phyloP scores from a whole-genome alignment of 768 basidiomycete genomes.

The Gymnopilus dilepis region DNA sequence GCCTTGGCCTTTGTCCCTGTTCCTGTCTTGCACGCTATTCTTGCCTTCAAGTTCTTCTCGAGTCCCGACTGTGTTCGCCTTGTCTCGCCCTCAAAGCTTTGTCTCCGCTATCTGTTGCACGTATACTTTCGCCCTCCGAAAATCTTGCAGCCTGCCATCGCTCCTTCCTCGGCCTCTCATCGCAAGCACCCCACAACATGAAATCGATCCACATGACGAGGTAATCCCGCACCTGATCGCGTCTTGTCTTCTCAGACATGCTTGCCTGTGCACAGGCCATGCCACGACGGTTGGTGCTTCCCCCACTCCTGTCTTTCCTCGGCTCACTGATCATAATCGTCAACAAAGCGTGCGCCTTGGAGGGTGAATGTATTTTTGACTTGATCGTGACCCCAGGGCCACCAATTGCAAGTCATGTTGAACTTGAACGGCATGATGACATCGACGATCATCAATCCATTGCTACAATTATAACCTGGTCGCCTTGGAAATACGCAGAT shows the following conservation, averaged over 20 bases:
- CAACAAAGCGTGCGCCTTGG: too few relatives aligned
- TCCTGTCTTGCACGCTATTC: too few relatives aligned
- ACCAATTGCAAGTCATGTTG: too few relatives aligned
- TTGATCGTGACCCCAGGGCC: too few relatives aligned
- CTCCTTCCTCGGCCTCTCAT: conserved; percentile 4
- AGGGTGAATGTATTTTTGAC: too few relatives aligned
- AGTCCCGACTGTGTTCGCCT: background rate
- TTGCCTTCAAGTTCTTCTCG: too few relatives aligned
- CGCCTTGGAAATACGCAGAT: too few relatives aligned
- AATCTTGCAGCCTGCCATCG: background rate
- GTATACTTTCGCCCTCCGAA: background rate
- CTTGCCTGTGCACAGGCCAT: background rate
- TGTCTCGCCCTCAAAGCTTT: background rate
- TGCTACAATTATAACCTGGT: too few relatives aligned
- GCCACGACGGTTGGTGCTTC: too few relatives aligned
- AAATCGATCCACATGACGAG: background rate
- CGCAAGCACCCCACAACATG: background rate
- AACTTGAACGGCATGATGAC: too few relatives aligned
- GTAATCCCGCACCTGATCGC: background rate
- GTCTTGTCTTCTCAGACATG: background rate
- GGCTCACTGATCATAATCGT: background rate
- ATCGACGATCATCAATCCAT: too few relatives aligned
- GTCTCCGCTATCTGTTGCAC: background rate
- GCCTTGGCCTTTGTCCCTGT: background rate
- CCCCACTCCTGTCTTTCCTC: background rate